phyloP scores from a whole-genome alignment of 75 land plant species.

The Picea glauca region DNA sequence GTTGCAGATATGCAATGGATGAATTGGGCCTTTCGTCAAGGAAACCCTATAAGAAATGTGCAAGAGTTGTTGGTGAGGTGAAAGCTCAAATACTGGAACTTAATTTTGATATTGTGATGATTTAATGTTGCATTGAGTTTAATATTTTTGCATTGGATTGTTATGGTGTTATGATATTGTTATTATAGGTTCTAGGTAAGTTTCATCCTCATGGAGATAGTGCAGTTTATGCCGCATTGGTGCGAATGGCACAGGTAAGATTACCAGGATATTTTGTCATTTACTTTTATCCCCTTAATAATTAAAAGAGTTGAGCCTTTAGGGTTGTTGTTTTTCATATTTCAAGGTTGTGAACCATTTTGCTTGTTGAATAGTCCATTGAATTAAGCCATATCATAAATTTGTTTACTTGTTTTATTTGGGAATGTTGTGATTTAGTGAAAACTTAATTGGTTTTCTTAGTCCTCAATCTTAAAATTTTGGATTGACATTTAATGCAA shows the following conservation, averaged over 20 bases:
- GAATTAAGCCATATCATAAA: too few species aligned
- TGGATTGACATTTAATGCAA: too few species aligned
- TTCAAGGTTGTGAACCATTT: too few species aligned
- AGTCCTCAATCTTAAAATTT: too few species aligned
- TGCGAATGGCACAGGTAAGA: slow-evolving; percentile 96
- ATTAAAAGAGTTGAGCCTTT: not conserved
- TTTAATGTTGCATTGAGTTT: not conserved
- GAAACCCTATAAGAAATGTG: slow-evolving; percentile 94
- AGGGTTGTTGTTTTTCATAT: too few species aligned
- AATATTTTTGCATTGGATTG: not conserved
- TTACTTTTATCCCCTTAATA: not conserved
- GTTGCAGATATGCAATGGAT: slow-evolving; percentile 90
- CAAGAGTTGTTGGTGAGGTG: slow-evolving; percentile 99
- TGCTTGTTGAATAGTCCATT: too few species aligned
- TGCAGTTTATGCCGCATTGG: slow-evolving; percentile 95
- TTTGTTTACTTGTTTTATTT: too few species aligned
- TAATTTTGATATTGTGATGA: not conserved
- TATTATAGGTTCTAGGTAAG: slow-evolving; percentile 84
- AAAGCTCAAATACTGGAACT: not conserved
- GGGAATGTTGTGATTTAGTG: too few species aligned
- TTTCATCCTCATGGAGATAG: slow-evolving; percentile 98
- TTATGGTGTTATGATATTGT: not conserved
- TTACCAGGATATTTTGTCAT: not conserved
- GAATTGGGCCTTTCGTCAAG: slow-evolving; percentile 89
- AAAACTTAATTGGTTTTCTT: too few species aligned